phyloP scores from a whole-genome alignment of 2,329 filamentous ascomycete species.

The Xylaria hypoxylon region DNA sequence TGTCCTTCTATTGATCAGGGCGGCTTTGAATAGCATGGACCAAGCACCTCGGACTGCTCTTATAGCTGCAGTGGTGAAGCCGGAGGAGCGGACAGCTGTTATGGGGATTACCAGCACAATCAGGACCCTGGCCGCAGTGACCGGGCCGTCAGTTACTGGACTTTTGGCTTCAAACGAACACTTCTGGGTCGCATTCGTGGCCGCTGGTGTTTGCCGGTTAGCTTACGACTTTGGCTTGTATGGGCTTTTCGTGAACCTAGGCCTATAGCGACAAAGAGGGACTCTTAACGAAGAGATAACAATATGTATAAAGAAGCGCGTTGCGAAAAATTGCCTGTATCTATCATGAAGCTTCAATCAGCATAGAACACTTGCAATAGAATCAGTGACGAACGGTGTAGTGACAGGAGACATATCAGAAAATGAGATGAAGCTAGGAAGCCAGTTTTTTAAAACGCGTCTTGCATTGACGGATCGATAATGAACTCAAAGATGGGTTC shows the following conservation, averaged over 20 bases:
- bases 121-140: slow-evolving; percentile 68
- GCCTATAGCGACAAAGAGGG: no score
- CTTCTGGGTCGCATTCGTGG: slow-evolving; percentile 73
- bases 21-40: slow-evolving; percentile 76
- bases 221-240: slow-evolving; percentile 70
- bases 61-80: slow-evolving; percentile 73
- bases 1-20: slow-evolving; percentile 67
- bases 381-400: slow-evolving; percentile 19
- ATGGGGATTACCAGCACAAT: slow-evolving; percentile 75
- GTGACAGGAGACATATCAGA: slow-evolving; percentile 29
- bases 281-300: no score
- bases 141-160: slow-evolving; percentile 67
- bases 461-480: slow-evolving; percentile 4
- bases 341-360: slow-evolving; percentile 60
- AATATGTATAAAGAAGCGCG: no score
- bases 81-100: slow-evolving; percentile 74
- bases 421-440: slow-evolving; percentile 45
- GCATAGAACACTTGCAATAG: slow-evolving; percentile 51
- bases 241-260: slow-evolving; percentile 65
- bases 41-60: slow-evolving; percentile 74
- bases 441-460: slow-evolving; percentile 40
- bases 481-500: neutral
- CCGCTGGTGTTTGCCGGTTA: slow-evolving; percentile 64
- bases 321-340: no score
- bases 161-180: slow-evolving; percentile 62